Evolutionary conservation across 2,329 filamentous ascomycete species (phyloP), one percentile per base, ranked within the genome.

Genomic region (Rhynchosporium graminicola): DNA sequence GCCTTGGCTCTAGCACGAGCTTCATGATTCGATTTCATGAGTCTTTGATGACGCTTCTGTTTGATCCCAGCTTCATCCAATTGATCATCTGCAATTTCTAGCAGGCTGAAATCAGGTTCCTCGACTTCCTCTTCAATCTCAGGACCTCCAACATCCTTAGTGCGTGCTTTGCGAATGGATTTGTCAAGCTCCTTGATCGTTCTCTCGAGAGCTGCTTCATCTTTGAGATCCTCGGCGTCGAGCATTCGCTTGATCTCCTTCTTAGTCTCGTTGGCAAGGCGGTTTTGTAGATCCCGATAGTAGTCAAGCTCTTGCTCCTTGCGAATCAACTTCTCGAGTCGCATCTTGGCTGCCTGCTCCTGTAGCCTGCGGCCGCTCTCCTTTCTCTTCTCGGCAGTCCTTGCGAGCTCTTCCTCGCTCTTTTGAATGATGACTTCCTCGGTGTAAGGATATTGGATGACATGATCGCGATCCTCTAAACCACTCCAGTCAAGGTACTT

Each of bases 271-370:
- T 88, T 86, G 1, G 82, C 83, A 9, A 97, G 80, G 66, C 86
- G 86, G 40, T 80, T 76, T 72, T 96, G 92, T 3, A 99, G 79
- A 63, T 92, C 86, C 73, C 92, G 92, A 80, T 93, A 97, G 76
- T 97, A 97, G 69, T 96, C 93, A 1, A 98, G 79, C 74, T 98
- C 93, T 73, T 96, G 87, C 77, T 99, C 95, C 76, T 99, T 99
- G 73, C 91, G 90, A 74, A 98, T 91, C 52, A 99, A 81, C 71
- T 96, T 96, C 68, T 99, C 95, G 0, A 99, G 80, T 7, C 95
- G 88, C 92, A 97, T 97, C 77, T 97, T 98, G 9, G 94, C 94
- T 0, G 95, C 95, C 76, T 99, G 95, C 71, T 97, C 92, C 75
- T 99, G 95, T 31, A 99, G 75, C 51, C 96, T 83, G 67, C 95